phyloP scores from a whole-genome alignment of 768 basidiomycete species.

The Leucocoprinus sp. region DNA sequence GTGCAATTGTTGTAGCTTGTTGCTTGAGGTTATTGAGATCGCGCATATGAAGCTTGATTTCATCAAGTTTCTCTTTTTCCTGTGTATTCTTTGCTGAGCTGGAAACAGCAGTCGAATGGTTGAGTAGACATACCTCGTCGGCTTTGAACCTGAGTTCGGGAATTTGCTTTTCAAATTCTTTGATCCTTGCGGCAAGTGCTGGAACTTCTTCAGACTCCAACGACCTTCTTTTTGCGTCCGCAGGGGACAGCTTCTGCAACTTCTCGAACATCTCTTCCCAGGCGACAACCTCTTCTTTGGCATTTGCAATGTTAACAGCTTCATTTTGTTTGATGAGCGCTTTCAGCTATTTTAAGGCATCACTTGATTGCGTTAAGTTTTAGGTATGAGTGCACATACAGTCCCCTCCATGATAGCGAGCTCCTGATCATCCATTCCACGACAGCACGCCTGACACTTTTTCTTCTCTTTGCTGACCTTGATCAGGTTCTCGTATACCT shows the following conservation, averaged over 20 bases:
- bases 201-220: constrained; percentile 61
- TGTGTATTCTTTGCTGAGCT: constrained; percentile 22
- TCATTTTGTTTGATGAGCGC: constrained; percentile 1
- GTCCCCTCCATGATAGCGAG: constrained; percentile 59
- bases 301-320: constrained; percentile 8
- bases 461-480: constrained; percentile 53
- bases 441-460: constrained; percentile 69
- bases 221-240: constrained; percentile 44
- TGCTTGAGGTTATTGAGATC: constrained; percentile 55
- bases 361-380: not conserved
- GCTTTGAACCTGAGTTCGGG: constrained; percentile 43
- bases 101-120: constrained; percentile 1
- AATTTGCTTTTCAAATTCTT: constrained; percentile 44
- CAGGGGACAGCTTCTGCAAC: constrained; percentile 52
- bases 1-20: constrained; percentile 48
- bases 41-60: constrained; percentile 49
- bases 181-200: constrained; percentile 51
- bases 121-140: constrained; percentile 45
- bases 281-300: constrained; percentile 37
- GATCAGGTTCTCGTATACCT: constrained; percentile 48
- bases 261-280: constrained; percentile 56
- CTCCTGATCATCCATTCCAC: constrained; percentile 48
- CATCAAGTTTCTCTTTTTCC: constrained; percentile 44
- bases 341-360: constrained; percentile 1
- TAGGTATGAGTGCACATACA: constrained; percentile 26